phyloP scores from a whole-genome alignment of 2,329 filamentous ascomycete genomes.

The Fusarium xylarioides region DNA sequence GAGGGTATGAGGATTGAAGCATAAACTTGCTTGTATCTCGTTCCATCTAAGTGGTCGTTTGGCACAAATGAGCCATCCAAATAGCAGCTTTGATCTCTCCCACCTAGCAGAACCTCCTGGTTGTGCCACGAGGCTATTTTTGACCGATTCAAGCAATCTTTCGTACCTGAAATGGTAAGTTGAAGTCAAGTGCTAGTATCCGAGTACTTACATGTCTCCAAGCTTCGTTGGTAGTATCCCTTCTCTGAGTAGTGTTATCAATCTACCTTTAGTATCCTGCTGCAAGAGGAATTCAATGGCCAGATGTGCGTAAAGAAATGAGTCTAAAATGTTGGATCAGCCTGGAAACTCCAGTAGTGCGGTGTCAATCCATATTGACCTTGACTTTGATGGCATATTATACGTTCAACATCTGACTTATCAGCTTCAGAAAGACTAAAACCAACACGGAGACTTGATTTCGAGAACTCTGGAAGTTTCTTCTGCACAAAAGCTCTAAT shows the following conservation, averaged over 20 bases:
- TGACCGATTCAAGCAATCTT: background rate
- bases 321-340: background rate
- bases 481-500: background rate
- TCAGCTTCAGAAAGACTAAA: background rate
- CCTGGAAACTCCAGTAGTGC: accelerated
- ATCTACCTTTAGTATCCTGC: background rate
- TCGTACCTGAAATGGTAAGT: background rate
- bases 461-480: background rate
- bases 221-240: background rate
- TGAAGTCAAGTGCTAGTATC: accelerated
- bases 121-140: accelerated
- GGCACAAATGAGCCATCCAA: constrained; percentile 7
- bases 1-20: background rate
- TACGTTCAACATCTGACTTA: background rate
- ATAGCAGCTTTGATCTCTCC: background rate
- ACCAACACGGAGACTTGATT: accelerated
- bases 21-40: constrained; percentile 5
- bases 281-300: background rate
- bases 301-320: background rate
- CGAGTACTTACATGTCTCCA: background rate
- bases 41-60: background rate
- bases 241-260: accelerated
- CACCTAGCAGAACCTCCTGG: background rate
- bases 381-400: background rate
- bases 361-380: accelerated